Evolutionary conservation across 2,329 filamentous ascomycete genomes (phyloP).

Genomic region (Daldinia sp.): DNA sequence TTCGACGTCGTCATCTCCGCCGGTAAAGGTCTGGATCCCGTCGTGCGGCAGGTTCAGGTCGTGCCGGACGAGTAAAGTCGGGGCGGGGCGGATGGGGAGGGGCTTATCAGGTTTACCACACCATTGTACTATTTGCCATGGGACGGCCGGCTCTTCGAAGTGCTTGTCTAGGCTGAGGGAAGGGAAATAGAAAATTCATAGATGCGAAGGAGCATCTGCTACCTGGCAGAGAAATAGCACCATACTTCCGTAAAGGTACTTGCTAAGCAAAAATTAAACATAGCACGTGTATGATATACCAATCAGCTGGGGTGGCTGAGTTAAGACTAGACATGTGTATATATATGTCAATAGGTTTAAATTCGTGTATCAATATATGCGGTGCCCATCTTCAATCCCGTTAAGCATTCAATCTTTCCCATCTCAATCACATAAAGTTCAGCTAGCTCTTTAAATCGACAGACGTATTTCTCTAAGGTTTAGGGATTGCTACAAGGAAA

Average conservation of each 20-base stretch:
- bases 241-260: background rate
- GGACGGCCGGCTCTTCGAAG: background rate
- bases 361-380: constrained; percentile 15
- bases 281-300: constrained; percentile 16
- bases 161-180: background rate
- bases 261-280: background rate
- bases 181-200: background rate
- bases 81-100: no score
- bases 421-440: background rate
- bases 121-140: background rate
- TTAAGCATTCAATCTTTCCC: background rate
- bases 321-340: constrained; percentile 29
- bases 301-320: constrained; percentile 12
- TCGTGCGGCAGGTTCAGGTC: constrained; percentile 53
- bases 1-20: constrained; percentile 56
- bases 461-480: background rate
- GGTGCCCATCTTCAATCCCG: constrained; percentile 7
- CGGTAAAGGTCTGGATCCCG: constrained; percentile 49
- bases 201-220: background rate
- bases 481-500: background rate
- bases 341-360: constrained; percentile 16
- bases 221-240: background rate
- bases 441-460: background rate
- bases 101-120: no score
- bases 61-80: constrained; percentile 47